Evolutionary conservation across 2,329 filamentous ascomycete species (phyloP).

Genomic region (Alternaria tenuissima): DNA sequence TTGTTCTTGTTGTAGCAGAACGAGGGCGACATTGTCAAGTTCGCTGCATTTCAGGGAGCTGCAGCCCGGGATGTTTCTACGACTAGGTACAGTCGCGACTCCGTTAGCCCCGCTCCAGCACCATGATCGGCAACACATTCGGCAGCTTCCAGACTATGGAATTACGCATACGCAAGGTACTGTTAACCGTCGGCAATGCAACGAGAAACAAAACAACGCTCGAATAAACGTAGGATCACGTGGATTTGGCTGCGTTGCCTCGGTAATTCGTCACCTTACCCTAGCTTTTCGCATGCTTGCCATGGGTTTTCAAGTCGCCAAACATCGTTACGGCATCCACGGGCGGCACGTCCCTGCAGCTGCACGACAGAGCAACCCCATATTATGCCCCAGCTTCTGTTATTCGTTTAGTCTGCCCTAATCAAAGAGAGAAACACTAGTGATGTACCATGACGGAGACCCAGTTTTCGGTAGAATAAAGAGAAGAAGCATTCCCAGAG

Average conservation of each 20-base stretch:
- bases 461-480: conserved; percentile 3
- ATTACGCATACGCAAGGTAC: not conserved
- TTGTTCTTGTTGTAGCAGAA: not conserved
- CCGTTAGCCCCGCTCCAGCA: conserved; percentile 1
- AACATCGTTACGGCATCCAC: not conserved
- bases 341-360: conserved; percentile 5
- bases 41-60: not conserved
- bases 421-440: not conserved
- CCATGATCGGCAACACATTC: conserved; percentile 1
- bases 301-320: not conserved
- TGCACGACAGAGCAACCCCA: not conserved
- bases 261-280: conserved; percentile 1
- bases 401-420: conserved; percentile 2
- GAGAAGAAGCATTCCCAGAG: not conserved
- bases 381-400: not conserved
- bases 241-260: not conserved
- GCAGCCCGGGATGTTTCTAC: not conserved
- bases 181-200: conserved; percentile 5
- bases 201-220: not conserved
- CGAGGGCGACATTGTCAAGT: not conserved
- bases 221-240: not conserved
- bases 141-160: not conserved
- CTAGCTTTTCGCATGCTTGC: not conserved
- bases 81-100: not conserved
- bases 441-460: not conserved